These are phyloP conservation scores for Aspergillus unguis DNA, from an alignment of 2,329 filamentous ascomycete genomes.

Conservation along the genomic window DNA sequence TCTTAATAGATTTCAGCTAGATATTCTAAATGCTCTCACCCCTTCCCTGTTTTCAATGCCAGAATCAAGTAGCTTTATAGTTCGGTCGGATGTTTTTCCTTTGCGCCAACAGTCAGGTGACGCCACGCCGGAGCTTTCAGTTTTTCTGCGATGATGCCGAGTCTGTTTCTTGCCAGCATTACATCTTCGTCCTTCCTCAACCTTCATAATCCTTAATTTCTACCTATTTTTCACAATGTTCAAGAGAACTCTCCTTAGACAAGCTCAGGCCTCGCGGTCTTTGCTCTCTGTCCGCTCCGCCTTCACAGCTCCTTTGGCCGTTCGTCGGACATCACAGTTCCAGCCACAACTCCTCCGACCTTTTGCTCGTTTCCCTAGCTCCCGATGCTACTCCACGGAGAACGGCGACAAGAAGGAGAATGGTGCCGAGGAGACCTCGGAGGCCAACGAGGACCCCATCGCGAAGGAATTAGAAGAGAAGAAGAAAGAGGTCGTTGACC, in stretches of 20 bases:
- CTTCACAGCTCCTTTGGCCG: conserved; percentile 31
- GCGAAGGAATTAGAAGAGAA: conserved; percentile 69
- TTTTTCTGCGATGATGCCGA: conserved; percentile 17
- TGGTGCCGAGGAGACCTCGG: conserved; percentile 26
- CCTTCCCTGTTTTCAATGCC: too few species aligned
- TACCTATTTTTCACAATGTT: conserved; percentile 35
- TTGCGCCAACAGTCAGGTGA: conserved; percentile 17
- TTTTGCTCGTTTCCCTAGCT: conserved; percentile 32
- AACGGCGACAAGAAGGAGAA: conserved; percentile 43
- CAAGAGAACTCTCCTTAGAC: conserved; percentile 42
- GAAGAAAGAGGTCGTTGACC: conserved; percentile 69
- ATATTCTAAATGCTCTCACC: too few species aligned
- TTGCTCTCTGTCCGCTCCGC: conserved; percentile 32
- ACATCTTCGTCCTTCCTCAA: background rate
- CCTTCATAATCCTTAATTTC: conserved; percentile 3
- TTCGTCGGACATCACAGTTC: conserved; percentile 35
- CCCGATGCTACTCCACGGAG: conserved; percentile 46
- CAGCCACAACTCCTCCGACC: conserved; percentile 32
- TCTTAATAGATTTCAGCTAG: too few species aligned
- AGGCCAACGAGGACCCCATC: conserved; percentile 44
- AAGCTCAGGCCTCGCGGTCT: conserved; percentile 39
- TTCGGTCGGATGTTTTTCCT: conserved; percentile 15
- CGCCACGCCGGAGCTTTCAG: conserved; percentile 12
- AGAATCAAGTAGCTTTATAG: background rate
- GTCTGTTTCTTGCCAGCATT: conserved; percentile 5